Evolutionary conservation across 805 yeast species (phyloP), one percentile per base, ranked within the genome.

Genomic region (Lachancea mirantina): DNA sequence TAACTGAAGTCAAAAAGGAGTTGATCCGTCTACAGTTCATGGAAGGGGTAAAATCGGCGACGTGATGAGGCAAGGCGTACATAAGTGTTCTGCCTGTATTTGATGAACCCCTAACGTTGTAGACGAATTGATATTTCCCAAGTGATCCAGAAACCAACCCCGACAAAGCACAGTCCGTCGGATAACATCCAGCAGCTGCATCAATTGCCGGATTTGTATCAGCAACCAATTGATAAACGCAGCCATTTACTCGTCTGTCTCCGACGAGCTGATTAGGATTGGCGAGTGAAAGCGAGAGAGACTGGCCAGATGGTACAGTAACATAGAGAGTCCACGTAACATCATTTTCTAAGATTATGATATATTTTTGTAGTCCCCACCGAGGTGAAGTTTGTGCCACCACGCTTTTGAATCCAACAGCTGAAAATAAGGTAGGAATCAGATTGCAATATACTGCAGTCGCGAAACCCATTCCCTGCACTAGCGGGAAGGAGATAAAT

Each of bases 391-490:
- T 61, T 1, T 46, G 54, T 19, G 57, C 61, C 2, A 61, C 59
- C 35, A 80, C 63, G 13, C 62, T 60, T 39, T 68, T 72, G 34
- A 82, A 63, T 0, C 94, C 94, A 17, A 81, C 80, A 18, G 67
- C 69, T 15, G 83, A 72, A n/a, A 68, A 65, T 16, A 81, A 43
- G 38, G 59, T 53, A 2, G 85, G 81, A 18, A 65, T 64, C 45
- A 77, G 57, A 38, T 64, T 59, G 49, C 70, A 67, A 41, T 70
- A 78, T 16, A 71, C 57, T 17, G 78, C 84, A 19, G 95, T 79
- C 10, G 83, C 73, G 41, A 83, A 76, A 5, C 95, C 95, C 69
- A 69, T 68, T 34, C 96, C 96, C 55, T 81, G 88, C 5, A 79
- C 82, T 34, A 82, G 49, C 4, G 89, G 88, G 23, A 72, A 52